Evolutionary conservation across 345 rosid genomes (phyloP).

Genomic region (Arabidopsis arenosa): DNA sequence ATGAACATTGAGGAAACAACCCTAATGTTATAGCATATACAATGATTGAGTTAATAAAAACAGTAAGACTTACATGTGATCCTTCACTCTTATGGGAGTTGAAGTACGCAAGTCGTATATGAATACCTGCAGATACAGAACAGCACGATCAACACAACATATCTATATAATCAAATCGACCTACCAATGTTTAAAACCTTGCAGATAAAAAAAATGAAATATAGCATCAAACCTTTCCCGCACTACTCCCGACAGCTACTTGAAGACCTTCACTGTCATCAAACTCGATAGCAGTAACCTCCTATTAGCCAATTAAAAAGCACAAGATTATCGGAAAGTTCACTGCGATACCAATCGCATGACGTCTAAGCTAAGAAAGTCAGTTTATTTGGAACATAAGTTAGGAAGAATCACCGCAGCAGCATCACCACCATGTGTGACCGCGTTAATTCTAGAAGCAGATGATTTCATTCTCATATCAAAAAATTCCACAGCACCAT

Average conservation of each 20-base stretch:
- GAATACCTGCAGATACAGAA: slow-evolving; percentile 66
- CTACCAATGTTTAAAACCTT: neutral
- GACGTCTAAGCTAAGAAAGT: slow-evolving; percentile 3
- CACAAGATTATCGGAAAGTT: slow-evolving; percentile 2
- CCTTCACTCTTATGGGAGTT: slow-evolving; percentile 74
- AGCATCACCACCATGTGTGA: slow-evolving; percentile 73
- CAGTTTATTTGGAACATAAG: slow-evolving; percentile 25
- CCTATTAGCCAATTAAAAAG: slow-evolving; percentile 52
- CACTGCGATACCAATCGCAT: neutral
- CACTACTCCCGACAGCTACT: slow-evolving; percentile 89
- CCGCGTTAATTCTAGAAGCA: slow-evolving; percentile 82
- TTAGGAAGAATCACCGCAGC: slow-evolving; percentile 55
- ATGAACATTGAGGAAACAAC: slow-evolving; percentile 21
- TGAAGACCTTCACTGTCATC: slow-evolving; percentile 80
- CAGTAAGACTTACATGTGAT: slow-evolving; percentile 79
- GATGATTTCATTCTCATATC: slow-evolving; percentile 86
- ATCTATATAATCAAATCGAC: neutral
- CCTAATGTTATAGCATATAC: neutral
- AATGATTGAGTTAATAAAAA: neutral
- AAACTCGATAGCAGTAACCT: slow-evolving; percentile 86
- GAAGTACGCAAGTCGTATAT: slow-evolving; percentile 92
- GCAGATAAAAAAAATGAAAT: neutral
- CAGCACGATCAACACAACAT: slow-evolving; percentile 15
- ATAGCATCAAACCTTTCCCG: slow-evolving; percentile 73
- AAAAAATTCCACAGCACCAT: slow-evolving; percentile 94